A percentile compares a stretch with the other conserved stretches of the same genome.
These are phyloP conservation scores for Aspergillus transmontanensis DNA, from an alignment of 2,329 filamentous ascomycete genomes.

Conservation along the genomic window DNA sequence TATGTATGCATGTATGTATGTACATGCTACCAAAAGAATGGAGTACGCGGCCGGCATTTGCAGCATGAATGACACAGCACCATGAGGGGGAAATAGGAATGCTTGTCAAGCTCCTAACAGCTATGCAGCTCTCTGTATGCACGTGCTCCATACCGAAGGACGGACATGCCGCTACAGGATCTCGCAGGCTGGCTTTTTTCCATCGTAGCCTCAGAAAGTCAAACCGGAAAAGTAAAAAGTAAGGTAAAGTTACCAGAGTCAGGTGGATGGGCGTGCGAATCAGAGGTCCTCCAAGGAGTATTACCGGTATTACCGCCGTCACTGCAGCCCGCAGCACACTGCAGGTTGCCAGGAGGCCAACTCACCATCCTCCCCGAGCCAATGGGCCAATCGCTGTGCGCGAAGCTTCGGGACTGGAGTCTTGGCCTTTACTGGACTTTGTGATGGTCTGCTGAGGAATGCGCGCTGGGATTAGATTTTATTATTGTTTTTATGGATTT, in stretches of 20 bases:
- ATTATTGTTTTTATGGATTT: background rate
- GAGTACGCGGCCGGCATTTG: slow-evolving; percentile 4
- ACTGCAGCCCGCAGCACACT: slow-evolving; percentile 3
- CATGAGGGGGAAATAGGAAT: background rate
- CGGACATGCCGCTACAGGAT: background rate
- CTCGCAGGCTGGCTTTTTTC: background rate
- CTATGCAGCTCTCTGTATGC: slow-evolving; percentile 8
- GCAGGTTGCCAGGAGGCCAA: slow-evolving; percentile 6
- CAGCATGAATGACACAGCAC: background rate
- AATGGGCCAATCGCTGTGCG: slow-evolving; percentile 5
- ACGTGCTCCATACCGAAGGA: slow-evolving; percentile 4
- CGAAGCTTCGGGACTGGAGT: slow-evolving; percentile 2
- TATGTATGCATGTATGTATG: background rate
- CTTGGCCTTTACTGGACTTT: slow-evolving; percentile 5
- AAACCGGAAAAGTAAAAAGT: background rate
- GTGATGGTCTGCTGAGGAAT: background rate
- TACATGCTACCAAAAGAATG: background rate
- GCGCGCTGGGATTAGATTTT: background rate
- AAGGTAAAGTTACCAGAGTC: background rate
- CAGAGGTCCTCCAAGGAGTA: background rate
- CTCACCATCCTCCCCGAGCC: slow-evolving; percentile 2
- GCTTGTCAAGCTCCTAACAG: slow-evolving; percentile 7
- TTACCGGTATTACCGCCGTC: slow-evolving; percentile 8
- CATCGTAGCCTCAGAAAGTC: background rate
- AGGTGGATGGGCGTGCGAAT: background rate